Evolutionary conservation across 768 basidiomycete genomes (phyloP).

Genomic region (Hygrocybe punicea): DNA sequence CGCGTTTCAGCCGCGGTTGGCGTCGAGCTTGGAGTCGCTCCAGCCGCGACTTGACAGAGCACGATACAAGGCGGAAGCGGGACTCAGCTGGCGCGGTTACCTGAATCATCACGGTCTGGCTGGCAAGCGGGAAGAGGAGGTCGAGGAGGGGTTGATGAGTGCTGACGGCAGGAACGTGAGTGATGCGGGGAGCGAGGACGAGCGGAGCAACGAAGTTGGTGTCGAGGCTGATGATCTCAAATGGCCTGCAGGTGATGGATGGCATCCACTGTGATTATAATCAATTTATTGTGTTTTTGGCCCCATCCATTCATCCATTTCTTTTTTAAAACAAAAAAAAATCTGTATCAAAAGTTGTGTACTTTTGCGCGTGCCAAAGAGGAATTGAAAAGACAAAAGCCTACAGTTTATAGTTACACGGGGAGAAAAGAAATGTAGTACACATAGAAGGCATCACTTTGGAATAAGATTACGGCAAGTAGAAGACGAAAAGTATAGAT

Average conservation of each 20-base stretch:
- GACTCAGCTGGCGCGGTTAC: slow-evolving; percentile 55
- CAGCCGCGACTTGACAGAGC: slow-evolving; percentile 60
- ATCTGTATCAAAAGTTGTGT: neutral
- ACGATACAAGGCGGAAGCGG: slow-evolving; percentile 70
- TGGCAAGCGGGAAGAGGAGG: slow-evolving; percentile 40
- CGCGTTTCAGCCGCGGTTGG: slow-evolving; percentile 23
- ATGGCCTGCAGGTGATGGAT: slow-evolving; percentile 49
- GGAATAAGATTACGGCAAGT: no score
- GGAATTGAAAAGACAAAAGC: no score
- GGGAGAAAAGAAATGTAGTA: no score
- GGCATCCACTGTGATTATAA: slow-evolving; percentile 38
- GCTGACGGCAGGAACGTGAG: neutral
- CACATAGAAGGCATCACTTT: no score
- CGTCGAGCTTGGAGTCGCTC: slow-evolving; percentile 15
- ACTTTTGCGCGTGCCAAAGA: no score
- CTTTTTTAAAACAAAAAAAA: no score
- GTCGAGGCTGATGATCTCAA: slow-evolving; percentile 36
- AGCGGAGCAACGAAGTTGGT: slow-evolving; percentile 19
- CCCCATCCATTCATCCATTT: no score
- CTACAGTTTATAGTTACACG: no score
- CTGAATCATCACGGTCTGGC: slow-evolving; percentile 10
- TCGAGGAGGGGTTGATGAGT: slow-evolving; percentile 30
- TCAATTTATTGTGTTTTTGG: neutral
- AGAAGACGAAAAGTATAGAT: neutral
- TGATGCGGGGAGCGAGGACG: slow-evolving; percentile 1